Evolutionary conservation across 306 rosid species (phyloP).

Genomic region (Oxytropis ochrocephala): DNA sequence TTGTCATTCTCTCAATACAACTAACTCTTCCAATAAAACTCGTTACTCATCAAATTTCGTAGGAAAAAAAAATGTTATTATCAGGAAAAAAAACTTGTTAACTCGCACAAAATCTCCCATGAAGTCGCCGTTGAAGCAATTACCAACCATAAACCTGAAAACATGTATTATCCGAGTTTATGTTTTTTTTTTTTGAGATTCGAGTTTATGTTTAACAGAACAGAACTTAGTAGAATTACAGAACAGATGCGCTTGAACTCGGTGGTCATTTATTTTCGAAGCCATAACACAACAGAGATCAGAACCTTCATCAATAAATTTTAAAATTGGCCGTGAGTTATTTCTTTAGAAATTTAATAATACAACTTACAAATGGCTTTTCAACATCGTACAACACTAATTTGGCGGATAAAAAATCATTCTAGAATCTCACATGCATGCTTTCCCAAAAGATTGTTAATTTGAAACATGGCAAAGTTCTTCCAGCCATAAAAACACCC

Average conservation of each 20-base stretch:
- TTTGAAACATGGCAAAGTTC: slow-evolving; percentile 10
- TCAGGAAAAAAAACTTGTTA: too few species aligned
- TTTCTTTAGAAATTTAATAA: slow-evolving; percentile 34
- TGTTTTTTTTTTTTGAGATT: too few species aligned
- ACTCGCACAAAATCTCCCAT: not conserved
- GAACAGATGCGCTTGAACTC: not conserved
- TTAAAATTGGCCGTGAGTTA: slow-evolving; percentile 22
- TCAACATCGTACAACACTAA: slow-evolving; percentile 41
- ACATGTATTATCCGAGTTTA: not conserved
- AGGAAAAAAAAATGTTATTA: too few species aligned
- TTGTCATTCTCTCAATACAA: too few species aligned
- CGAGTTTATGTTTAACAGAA: too few species aligned
- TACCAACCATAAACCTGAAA: slow-evolving; percentile 19
- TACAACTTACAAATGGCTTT: slow-evolving; percentile 40
- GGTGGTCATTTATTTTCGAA: not conserved
- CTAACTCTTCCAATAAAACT: too few species aligned
- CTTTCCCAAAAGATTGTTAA: slow-evolving; percentile 16
- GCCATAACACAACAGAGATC: slow-evolving; percentile 11
- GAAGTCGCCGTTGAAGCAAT: not conserved
- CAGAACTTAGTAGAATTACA: not conserved
- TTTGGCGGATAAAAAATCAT: slow-evolving; percentile 25
- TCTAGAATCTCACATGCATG: slow-evolving; percentile 33
- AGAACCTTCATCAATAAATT: slow-evolving; percentile 16
- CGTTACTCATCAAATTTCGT: too few species aligned
- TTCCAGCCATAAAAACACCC: slow-evolving; percentile 6